phyloP scores from a whole-genome alignment of 768 basidiomycete genomes.

The Tylopilus cervinicoccineus region DNA sequence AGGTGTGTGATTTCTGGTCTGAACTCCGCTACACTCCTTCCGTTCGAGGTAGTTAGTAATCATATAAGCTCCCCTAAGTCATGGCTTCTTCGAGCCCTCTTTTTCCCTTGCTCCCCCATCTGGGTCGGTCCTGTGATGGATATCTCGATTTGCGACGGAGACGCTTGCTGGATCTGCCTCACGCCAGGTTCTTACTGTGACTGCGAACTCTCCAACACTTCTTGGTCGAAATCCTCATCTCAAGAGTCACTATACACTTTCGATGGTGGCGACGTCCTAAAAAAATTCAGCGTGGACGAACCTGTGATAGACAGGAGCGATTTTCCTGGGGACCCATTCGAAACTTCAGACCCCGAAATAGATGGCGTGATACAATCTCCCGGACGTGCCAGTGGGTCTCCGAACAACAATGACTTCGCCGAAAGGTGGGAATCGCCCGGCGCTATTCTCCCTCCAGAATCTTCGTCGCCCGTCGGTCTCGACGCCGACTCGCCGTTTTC shows the following conservation, averaged over 20 bases:
- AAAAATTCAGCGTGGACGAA: not conserved
- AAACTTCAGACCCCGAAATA: not conserved
- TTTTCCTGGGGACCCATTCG: not conserved
- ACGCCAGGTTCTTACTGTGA: not conserved
- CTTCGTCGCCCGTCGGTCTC: conserved; percentile 18
- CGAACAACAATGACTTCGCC: conserved; percentile 4
- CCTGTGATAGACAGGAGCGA: not conserved
- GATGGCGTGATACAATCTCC: not conserved
- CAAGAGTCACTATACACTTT: not conserved
- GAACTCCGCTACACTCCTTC: conserved; percentile 2
- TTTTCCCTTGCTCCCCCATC: not conserved
- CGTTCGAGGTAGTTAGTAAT: conserved; percentile 1
- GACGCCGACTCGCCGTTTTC: not conserved
- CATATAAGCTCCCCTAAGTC: not conserved
- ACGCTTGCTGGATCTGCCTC: conserved; percentile 9
- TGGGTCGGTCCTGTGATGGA: conserved; percentile 4
- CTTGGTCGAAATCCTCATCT: conserved; percentile 7
- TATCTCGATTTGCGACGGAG: not conserved
- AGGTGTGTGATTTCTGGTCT: no score
- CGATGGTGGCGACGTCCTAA: not conserved
- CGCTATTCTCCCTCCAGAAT: conserved; percentile 16
- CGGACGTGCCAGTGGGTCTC: not conserved
- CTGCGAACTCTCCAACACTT: not conserved
- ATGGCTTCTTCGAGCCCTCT: not conserved
- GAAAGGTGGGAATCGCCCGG: conserved; percentile 4